Evolutionary conservation across 2,329 filamentous ascomycete genomes (phyloP).

Genomic region (Trichoderma atroviride): DNA sequence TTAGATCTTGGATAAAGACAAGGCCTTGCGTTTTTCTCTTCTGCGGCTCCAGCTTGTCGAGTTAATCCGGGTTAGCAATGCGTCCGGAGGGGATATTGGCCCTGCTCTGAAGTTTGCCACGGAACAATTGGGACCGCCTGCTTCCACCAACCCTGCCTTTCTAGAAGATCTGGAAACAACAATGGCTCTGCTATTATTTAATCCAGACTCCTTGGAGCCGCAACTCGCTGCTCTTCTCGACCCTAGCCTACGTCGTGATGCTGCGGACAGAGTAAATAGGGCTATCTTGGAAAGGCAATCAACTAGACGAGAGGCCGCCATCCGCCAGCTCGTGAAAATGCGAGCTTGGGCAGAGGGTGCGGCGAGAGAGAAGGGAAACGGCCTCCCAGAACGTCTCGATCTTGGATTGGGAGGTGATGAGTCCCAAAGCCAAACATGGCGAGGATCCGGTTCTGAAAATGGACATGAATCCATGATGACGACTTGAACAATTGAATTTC

Average conservation of each 20-base stretch:
- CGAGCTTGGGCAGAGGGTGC: slow-evolving; percentile 81
- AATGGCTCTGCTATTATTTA: slow-evolving; percentile 89
- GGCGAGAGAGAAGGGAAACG: slow-evolving; percentile 45
- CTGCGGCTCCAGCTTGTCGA: slow-evolving; percentile 91
- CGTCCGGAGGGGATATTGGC: slow-evolving; percentile 69
- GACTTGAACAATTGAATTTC: slow-evolving; percentile 40
- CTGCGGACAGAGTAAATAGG: slow-evolving; percentile 88
- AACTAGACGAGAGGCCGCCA: slow-evolving; percentile 74
- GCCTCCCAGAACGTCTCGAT: slow-evolving; percentile 41
- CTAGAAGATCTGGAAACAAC: slow-evolving; percentile 87
- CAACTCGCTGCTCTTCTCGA: slow-evolving; percentile 77
- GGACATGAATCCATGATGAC: slow-evolving; percentile 58
- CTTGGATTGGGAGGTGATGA: slow-evolving; percentile 45
- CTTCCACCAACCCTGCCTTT: slow-evolving; percentile 78
- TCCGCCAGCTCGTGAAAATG: slow-evolving; percentile 78
- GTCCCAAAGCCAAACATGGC: slow-evolving; percentile 34
- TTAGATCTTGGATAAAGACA: slow-evolving; percentile 84
- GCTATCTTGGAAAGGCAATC: slow-evolving; percentile 78
- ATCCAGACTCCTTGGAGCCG: slow-evolving; percentile 75
- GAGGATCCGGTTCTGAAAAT: slow-evolving; percentile 38
- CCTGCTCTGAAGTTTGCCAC: slow-evolving; percentile 86
- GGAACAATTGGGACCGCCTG: slow-evolving; percentile 81
- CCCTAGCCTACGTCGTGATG: slow-evolving; percentile 75
- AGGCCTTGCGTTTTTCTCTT: slow-evolving; percentile 83
- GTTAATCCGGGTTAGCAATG: slow-evolving; percentile 77